phyloP scores from a whole-genome alignment of 2,329 filamentous ascomycete genomes.

The Aotearoamyces nothofagi region DNA sequence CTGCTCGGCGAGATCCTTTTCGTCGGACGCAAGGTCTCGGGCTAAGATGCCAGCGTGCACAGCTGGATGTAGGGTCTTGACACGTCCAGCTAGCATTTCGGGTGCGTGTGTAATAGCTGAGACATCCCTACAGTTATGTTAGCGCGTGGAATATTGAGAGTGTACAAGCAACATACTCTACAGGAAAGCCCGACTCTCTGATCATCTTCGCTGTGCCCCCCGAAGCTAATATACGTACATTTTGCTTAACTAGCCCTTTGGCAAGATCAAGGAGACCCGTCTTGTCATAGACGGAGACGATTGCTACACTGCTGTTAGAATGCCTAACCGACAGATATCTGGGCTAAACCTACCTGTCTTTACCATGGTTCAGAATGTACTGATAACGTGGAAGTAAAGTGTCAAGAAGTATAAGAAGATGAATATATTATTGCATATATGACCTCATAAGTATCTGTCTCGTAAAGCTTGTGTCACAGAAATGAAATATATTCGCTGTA shows the following conservation, averaged over 20 bases:
- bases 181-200: constrained; percentile 84
- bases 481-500: no score
- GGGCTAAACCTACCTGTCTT: constrained; percentile 3
- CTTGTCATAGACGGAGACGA: constrained; percentile 98
- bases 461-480: no score
- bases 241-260: constrained; percentile 75
- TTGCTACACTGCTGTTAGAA: constrained; percentile 37
- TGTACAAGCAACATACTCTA: constrained; percentile 55
- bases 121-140: constrained; percentile 54
- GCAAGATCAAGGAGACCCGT: constrained; percentile 85
- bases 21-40: constrained; percentile 84
- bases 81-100: constrained; percentile 85
- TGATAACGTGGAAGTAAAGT: no score
- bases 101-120: constrained; percentile 94
- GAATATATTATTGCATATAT: no score
- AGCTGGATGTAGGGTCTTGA: constrained; percentile 94
- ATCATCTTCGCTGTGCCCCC: constrained; percentile 95
- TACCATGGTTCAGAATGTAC: no score
- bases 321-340: constrained; percentile 1
- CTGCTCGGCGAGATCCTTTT: constrained; percentile 90
- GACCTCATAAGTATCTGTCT: no score
- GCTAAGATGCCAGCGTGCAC: constrained; percentile 84
- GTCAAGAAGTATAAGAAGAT: no score
- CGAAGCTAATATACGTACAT: constrained; percentile 86
- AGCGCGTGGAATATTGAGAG: no score